These are phyloP conservation scores for Penicillium antarcticum DNA, from an alignment of 495 filamentous ascomycete species.

Conservation along the genomic window DNA sequence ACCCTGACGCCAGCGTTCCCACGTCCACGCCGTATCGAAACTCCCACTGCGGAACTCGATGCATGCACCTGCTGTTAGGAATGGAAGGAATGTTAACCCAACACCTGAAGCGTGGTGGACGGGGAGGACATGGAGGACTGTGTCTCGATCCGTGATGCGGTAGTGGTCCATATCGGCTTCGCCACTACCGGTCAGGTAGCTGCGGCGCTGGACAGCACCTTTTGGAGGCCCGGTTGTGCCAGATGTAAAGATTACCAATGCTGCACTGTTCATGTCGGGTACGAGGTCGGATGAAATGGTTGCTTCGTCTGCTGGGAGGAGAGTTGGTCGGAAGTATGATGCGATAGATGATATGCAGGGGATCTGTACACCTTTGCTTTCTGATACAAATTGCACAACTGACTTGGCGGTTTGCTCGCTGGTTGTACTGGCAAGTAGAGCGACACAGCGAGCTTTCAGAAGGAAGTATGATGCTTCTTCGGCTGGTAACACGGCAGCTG, in stretches of 20 bases:
- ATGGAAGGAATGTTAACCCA: slow-evolving; percentile 45
- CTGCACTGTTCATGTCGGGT: slow-evolving; percentile 25
- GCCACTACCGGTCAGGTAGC: slow-evolving; percentile 23
- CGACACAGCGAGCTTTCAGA: slow-evolving; percentile 26
- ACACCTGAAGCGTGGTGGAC: slow-evolving; percentile 50
- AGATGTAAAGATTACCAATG: slow-evolving; percentile 39
- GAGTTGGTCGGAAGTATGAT: slow-evolving; percentile 13
- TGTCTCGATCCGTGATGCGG: slow-evolving; percentile 22
- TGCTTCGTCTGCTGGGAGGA: slow-evolving; percentile 7
- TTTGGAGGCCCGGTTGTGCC: slow-evolving; percentile 48
- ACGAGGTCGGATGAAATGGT: slow-evolving; percentile 23
- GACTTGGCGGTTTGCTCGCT: slow-evolving; percentile 15
- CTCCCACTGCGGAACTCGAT: slow-evolving; percentile 46
- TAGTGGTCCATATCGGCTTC: slow-evolving; percentile 28
- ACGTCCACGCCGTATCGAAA: slow-evolving; percentile 47
- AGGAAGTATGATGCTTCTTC: slow-evolving; percentile 46
- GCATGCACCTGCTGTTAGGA: slow-evolving; percentile 36
- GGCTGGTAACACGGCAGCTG: slow-evolving; percentile 27
- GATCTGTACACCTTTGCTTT: slow-evolving; percentile 14
- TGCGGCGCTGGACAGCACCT: slow-evolving; percentile 37
- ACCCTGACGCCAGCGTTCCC: slow-evolving; percentile 44
- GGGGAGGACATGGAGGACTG: slow-evolving; percentile 39
- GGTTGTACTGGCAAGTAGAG: slow-evolving; percentile 17
- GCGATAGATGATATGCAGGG: slow-evolving; percentile 19
- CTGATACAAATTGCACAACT: slow-evolving; percentile 9